phyloP scores from a whole-genome alignment of 495 filamentous ascomycete genomes.

The Neurospora intermedia region DNA sequence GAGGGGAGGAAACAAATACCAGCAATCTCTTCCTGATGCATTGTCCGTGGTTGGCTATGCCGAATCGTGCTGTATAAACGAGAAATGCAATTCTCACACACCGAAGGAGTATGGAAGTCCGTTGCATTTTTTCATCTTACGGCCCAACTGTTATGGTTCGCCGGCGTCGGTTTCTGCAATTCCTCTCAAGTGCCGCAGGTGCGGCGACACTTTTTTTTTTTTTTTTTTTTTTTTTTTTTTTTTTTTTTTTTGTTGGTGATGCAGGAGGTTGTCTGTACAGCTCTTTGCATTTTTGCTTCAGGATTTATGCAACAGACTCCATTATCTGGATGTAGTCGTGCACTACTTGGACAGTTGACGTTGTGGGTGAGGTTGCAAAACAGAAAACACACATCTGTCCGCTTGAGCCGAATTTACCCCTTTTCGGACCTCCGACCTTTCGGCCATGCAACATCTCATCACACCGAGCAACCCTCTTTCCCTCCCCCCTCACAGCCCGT shows the following conservation, averaged over 20 bases:
- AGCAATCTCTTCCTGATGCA: neutral
- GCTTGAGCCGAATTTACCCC: neutral
- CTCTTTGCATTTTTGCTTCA: neutral
- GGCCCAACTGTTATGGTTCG: neutral
- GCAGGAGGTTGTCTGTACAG: neutral
- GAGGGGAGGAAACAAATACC: neutral
- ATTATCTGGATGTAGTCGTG: neutral
- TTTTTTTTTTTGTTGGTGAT: neutral
- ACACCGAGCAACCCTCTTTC: neutral
- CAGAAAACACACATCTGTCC: neutral
- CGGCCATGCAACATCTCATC: neutral
- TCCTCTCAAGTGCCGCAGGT: neutral
- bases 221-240: neutral
- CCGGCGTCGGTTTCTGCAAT: neutral
- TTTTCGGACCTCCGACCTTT: neutral
- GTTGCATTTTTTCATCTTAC: neutral
- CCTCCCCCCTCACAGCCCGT: neutral
- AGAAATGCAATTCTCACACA: neutral
- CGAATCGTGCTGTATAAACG: neutral
- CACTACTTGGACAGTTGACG: neutral
- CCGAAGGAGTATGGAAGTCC: too few relatives aligned
- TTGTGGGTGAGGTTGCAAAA: neutral
- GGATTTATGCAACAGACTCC: neutral
- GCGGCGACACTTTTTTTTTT: neutral
- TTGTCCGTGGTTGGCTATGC: neutral